These are phyloP conservation scores for grape (Vitis vinifera) DNA, from an alignment of 164 flowering plant genomes.

Conservation along the genomic window DNA sequence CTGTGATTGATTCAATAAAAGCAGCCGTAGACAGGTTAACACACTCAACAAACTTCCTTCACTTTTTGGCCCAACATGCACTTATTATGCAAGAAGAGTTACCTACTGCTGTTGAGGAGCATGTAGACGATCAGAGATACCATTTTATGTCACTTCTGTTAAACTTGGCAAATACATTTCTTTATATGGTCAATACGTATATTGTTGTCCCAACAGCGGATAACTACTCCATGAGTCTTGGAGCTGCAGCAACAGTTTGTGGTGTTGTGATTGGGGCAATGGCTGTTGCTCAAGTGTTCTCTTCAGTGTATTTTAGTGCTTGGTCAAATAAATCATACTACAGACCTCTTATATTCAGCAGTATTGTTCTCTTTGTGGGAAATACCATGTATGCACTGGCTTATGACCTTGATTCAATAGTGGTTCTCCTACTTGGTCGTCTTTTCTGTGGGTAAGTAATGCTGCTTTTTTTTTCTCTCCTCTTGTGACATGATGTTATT, in stretches of 20 bases:
- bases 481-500: neutral
- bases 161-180: slow-evolving; percentile 67
- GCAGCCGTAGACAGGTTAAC: slow-evolving; percentile 64
- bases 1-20: slow-evolving; percentile 61
- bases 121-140: slow-evolving; percentile 45
- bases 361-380: slow-evolving; percentile 62
- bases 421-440: slow-evolving; percentile 62
- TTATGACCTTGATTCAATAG: slow-evolving; percentile 53
- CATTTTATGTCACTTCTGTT: slow-evolving; percentile 69
- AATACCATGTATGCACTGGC: slow-evolving; percentile 69
- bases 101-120: slow-evolving; percentile 51
- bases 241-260: slow-evolving; percentile 77
- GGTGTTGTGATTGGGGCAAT: slow-evolving; percentile 75
- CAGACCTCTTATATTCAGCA: slow-evolving; percentile 72
- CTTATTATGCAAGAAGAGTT: slow-evolving; percentile 69
- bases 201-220: slow-evolving; percentile 78
- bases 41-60: slow-evolving; percentile 64
- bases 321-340: slow-evolving; percentile 79
- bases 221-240: slow-evolving; percentile 67
- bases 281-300: slow-evolving; percentile 79
- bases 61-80: slow-evolving; percentile 67
- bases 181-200: slow-evolving; percentile 80
- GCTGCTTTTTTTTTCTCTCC: slow-evolving; percentile 7
- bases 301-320: slow-evolving; percentile 77
- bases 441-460: slow-evolving; percentile 63